Evolutionary conservation across 331 rosid species (phyloP), one percentile per base, ranked within the genome.

Genomic region (Arachis monticola): DNA sequence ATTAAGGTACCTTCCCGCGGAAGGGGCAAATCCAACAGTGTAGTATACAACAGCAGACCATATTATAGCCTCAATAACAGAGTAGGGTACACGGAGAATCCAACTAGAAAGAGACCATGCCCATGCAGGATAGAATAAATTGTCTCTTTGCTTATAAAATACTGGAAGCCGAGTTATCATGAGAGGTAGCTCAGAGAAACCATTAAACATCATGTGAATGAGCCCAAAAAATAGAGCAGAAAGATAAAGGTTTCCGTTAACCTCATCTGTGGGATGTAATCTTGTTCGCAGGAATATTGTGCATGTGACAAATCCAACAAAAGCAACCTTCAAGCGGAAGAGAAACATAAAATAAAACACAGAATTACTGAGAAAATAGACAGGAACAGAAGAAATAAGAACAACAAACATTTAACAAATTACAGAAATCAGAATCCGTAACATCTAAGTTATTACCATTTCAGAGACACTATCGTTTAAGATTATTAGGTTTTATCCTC

Each of bases 181-280:
- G 12, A 93, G 82, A 72, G 97, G 85, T 10, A 93, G 83, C 87
- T 93, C 97, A 60, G 98, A 80, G 70, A 90, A 90, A n/a, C 95
- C 98, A 76, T 93, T 93, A 41, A 93, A 93, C 97, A 93, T 83
- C 95, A 93, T 88, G 78, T 90, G 97, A 66, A 90, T 87, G 77
- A 93, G 67, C 76, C 95, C 98, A 60, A 80, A 93, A 74, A 93
- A 93, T 38, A 93, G 80, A 83, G 93, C 85, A 82, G 97, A 77
- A 42, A 89, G 89, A 80, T 93, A 93, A 17, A 88, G 91, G 57
- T 65, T 70, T 79, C 90, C 98, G 7, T 88, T 64, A 44, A 6
- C 52, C 82, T 90, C 98, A 60, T 88, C 69, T 31, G 78, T 82
- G 3, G 90, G 93, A 78, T 93, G 95, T 64, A 86, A 0, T 67